phyloP scores from a whole-genome alignment of 768 basidiomycete species.

The Leccinum sublutescens region DNA sequence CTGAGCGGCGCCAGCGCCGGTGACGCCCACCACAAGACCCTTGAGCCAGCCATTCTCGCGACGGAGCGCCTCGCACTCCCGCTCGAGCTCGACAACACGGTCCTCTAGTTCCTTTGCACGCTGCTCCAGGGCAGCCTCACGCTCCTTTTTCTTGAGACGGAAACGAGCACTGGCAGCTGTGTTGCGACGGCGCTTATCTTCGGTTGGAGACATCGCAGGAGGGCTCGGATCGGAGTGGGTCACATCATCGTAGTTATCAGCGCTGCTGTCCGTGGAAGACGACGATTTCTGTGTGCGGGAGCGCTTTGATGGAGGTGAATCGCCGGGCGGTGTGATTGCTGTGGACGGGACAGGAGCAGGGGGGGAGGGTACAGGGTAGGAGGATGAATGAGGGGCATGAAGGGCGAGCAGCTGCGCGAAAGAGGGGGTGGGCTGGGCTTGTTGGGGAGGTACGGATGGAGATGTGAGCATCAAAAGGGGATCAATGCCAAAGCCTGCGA shows the following conservation, averaged over 20 bases:
- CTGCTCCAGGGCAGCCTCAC: constrained; percentile 84
- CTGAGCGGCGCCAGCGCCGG: constrained; percentile 56
- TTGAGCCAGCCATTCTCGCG: constrained; percentile 93
- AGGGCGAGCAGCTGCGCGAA: constrained; percentile 70
- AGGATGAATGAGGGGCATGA: constrained; percentile 41
- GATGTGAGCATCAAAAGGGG: constrained; percentile 38
- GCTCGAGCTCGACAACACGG: constrained; percentile 78
- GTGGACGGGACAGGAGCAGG: constrained; percentile 13
- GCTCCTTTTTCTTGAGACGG: constrained; percentile 93
- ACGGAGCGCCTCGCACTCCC: constrained; percentile 85
- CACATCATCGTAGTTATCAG: constrained; percentile 21
- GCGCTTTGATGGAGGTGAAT: constrained; percentile 43
- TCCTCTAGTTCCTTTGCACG: constrained; percentile 82
- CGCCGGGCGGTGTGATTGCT: constrained; percentile 13
- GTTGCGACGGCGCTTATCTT: constrained; percentile 93
- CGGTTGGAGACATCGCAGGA: constrained; percentile 50
- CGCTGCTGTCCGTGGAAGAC: constrained; percentile 22
- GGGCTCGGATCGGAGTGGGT: constrained; percentile 11
- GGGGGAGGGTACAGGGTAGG: constrained; percentile 20
- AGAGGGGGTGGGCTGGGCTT: constrained; percentile 42
- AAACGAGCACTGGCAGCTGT: constrained; percentile 93
- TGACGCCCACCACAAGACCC: constrained; percentile 85
- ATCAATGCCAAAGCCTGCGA: constrained; percentile 41
- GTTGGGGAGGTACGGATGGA: constrained; percentile 29
- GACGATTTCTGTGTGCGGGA: constrained; percentile 55